Conservation (phyloP, 1,139 yeast genomes). For the Blastobotrys proliferans region DNA sequence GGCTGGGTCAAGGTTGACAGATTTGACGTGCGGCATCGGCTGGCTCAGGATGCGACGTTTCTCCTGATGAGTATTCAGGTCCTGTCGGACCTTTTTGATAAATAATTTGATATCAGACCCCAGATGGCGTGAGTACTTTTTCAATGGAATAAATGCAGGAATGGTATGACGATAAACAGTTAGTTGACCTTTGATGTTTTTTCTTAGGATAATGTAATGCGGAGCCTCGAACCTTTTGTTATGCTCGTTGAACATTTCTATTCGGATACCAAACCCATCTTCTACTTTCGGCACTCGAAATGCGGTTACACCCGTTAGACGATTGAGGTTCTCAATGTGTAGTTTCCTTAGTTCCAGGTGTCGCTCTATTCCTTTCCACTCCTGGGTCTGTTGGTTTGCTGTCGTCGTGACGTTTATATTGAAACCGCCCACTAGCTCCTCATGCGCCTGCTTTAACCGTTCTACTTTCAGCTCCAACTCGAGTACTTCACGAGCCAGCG, state of each 20-base stretch:
- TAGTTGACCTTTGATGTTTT: conserved; percentile 14
- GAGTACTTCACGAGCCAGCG: conserved; percentile 9
- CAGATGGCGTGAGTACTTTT: conserved; percentile 14
- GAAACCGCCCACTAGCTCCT: conserved; percentile 1
- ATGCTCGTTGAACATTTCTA: conserved; percentile 21
- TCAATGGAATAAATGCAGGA: conserved; percentile 24
- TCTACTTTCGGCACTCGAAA: conserved; percentile 19
- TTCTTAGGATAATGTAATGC: conserved; percentile 23
- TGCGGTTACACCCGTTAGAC: conserved; percentile 27
- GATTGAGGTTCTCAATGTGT: conserved; percentile 22
- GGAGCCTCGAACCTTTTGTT: conserved; percentile 21
- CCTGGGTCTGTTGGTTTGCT: background rate
- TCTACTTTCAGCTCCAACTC: conserved; percentile 4
- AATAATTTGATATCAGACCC: conserved; percentile 15
- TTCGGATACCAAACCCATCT: conserved; percentile 25
- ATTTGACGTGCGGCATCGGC: conserved; percentile 14
- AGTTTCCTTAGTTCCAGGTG: conserved; percentile 9
- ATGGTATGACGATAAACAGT: conserved; percentile 24
- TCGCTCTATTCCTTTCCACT: background rate
- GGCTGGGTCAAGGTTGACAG: conserved; percentile 20
- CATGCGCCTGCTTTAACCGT: background rate
- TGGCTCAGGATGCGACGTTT: conserved; percentile 10
- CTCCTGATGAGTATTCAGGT: conserved; percentile 8
- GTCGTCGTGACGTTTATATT: background rate
- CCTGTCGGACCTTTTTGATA: conserved; percentile 17